Percentiles rank a stretch among this genome's conserved stretches.
These are phyloP conservation scores for Aristolochia californica DNA, from an alignment of 164 flowering plant species.

Conservation along the genomic window DNA sequence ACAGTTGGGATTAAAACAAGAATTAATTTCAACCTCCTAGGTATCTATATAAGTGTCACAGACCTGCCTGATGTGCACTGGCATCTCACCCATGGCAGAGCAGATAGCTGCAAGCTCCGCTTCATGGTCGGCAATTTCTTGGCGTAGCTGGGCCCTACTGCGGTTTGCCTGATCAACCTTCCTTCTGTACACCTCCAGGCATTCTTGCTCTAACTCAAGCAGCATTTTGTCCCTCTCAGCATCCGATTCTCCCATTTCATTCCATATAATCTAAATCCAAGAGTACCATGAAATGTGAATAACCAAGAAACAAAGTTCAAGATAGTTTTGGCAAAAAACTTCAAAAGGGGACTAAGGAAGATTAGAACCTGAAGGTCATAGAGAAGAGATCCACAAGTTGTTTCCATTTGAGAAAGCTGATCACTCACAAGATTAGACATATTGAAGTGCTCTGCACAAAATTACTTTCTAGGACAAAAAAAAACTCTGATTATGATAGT, in stretches of 20 bases:
- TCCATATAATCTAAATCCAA: constrained; percentile 54
- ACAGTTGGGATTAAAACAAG: too few relatives aligned
- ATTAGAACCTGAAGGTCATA: constrained; percentile 52
- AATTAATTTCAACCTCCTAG: too few relatives aligned
- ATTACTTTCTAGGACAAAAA: too few relatives aligned
- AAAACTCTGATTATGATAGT: too few relatives aligned
- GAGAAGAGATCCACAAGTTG: constrained; percentile 50
- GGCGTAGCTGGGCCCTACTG: constrained; percentile 42
- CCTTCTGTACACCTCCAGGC: constrained; percentile 57
- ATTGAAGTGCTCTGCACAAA: constrained; percentile 2
- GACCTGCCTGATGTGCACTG: constrained; percentile 41
- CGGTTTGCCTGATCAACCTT: constrained; percentile 59
- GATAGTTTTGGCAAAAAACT: too few relatives aligned
- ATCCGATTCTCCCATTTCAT: constrained; percentile 78
- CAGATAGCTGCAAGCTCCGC: constrained; percentile 59
- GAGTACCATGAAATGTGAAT: too few relatives aligned
- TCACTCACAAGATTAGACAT: constrained; percentile 20
- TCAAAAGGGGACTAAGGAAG: too few relatives aligned
- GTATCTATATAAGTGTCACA: background rate
- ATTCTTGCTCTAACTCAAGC: constrained; percentile 58
- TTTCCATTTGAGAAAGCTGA: constrained; percentile 31
- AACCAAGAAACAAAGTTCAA: too few relatives aligned
- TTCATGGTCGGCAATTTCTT: constrained; percentile 49
- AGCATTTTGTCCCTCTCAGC: constrained; percentile 51
- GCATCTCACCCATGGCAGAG: constrained; percentile 54